Evolutionary conservation across 2,329 filamentous ascomycete genomes (phyloP).

Genomic region (Penicillium sp.): DNA sequence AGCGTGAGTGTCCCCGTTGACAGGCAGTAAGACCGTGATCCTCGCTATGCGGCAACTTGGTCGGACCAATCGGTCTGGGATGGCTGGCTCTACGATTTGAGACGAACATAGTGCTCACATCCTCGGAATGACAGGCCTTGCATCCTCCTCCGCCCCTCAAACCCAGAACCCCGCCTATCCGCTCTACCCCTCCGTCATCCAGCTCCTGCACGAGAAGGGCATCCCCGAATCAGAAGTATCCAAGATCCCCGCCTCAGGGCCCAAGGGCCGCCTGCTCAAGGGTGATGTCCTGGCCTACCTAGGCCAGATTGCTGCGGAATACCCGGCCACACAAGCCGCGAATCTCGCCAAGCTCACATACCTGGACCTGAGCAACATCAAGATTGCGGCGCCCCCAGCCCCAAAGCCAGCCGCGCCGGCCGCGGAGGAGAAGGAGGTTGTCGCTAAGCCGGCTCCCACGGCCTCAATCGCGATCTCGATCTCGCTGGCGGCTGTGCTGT

Average conservation of each 20-base stretch:
- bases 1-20: constrained; percentile 32
- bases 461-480: constrained; percentile 65
- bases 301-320: constrained; percentile 69
- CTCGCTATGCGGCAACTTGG: not conserved
- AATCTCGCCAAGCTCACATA: constrained; percentile 73
- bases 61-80: not conserved
- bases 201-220: constrained; percentile 75
- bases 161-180: constrained; percentile 48
- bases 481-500: constrained; percentile 73
- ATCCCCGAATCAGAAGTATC: constrained; percentile 71
- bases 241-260: constrained; percentile 83
- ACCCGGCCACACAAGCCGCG: constrained; percentile 67
- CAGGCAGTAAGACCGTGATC: not conserved
- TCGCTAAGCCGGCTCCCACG: constrained; percentile 31
- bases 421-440: constrained; percentile 34
- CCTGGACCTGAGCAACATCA: constrained; percentile 94
- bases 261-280: constrained; percentile 84
- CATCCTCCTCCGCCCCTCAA: constrained; percentile 35
- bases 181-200: constrained; percentile 71
- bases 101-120: constrained; percentile 7
- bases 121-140: constrained; percentile 27
- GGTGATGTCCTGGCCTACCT: constrained; percentile 91
- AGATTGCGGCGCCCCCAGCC: constrained; percentile 58
- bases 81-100: not conserved
- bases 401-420: constrained; percentile 31